phyloP scores from a whole-genome alignment of 169 alveolate species.

The Cryptosporidium tyzzeri region DNA sequence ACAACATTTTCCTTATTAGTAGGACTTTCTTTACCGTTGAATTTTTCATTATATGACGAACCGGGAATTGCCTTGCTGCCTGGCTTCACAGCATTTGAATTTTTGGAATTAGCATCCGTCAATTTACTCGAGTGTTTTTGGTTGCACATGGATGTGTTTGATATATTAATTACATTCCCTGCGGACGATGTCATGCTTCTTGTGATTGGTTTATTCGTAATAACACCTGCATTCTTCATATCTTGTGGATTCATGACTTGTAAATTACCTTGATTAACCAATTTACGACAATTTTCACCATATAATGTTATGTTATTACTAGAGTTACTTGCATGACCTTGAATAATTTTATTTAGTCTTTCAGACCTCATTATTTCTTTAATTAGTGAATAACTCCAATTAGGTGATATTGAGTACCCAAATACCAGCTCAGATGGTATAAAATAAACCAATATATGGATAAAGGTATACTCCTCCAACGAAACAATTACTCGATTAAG shows the following conservation, averaged over 20 bases:
- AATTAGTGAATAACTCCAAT: not conserved
- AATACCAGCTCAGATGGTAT: not conserved
- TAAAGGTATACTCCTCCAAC: not conserved
- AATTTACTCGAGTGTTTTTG: slow-evolving; percentile 35
- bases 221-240: slow-evolving; percentile 67
- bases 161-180: slow-evolving; percentile 4
- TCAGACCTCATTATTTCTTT: slow-evolving; percentile 61
- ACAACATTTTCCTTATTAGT: slow-evolving; percentile 1
- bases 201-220: slow-evolving; percentile 54
- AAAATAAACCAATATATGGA: not conserved
- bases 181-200: slow-evolving; percentile 66
- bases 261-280: slow-evolving; percentile 48
- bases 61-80: slow-evolving; percentile 18
- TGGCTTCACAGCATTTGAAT: slow-evolving; percentile 24
- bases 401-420: not conserved
- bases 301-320: slow-evolving; percentile 20
- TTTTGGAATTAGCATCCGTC: slow-evolving; percentile 17
- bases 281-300: slow-evolving; percentile 63
- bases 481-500: not conserved
- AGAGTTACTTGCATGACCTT: slow-evolving; percentile 8
- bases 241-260: slow-evolving; percentile 31
- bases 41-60: slow-evolving; percentile 17
- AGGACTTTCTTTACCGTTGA: slow-evolving; percentile 3
- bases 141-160: slow-evolving; percentile 1
- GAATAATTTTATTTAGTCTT: slow-evolving; percentile 44